phyloP scores from a whole-genome alignment of 1,139 yeast genomes.

The Diutina ranongensis region DNA sequence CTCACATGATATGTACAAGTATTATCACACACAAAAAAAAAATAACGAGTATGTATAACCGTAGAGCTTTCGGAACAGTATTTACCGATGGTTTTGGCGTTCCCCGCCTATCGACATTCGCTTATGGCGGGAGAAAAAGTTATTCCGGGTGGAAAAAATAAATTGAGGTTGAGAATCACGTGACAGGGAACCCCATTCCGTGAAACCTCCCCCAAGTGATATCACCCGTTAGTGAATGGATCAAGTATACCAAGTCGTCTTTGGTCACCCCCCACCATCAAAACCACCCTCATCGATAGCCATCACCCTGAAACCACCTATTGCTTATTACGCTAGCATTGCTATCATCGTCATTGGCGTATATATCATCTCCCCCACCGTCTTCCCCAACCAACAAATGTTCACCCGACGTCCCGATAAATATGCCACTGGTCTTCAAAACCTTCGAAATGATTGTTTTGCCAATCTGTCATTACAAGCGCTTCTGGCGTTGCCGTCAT shows the following conservation, averaged over 20 bases:
- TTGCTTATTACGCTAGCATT: not conserved
- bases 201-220: too few species aligned
- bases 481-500: constrained; percentile 53
- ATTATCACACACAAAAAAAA: too few species aligned
- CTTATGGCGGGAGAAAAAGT: too few species aligned
- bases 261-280: not conserved
- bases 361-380: constrained; percentile 13
- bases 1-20: too few species aligned
- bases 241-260: not conserved
- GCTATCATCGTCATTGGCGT: not conserved
- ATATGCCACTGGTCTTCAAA: constrained; percentile 72
- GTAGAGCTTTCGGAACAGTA: too few species aligned
- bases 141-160: too few species aligned
- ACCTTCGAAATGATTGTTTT: constrained; percentile 80
- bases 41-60: too few species aligned
- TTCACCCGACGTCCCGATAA: constrained; percentile 55
- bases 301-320: not conserved
- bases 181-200: too few species aligned
- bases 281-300: not conserved
- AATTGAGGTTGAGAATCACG: too few species aligned
- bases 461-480: constrained; percentile 91
- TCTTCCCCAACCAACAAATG: constrained; percentile 16
- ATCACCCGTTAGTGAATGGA: not conserved
- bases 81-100: too few species aligned
- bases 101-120: too few species aligned